Evolutionary conservation across 139 green algal genomes (phyloP).

Genomic region (Chlamydomonas asymmetrica): DNA sequence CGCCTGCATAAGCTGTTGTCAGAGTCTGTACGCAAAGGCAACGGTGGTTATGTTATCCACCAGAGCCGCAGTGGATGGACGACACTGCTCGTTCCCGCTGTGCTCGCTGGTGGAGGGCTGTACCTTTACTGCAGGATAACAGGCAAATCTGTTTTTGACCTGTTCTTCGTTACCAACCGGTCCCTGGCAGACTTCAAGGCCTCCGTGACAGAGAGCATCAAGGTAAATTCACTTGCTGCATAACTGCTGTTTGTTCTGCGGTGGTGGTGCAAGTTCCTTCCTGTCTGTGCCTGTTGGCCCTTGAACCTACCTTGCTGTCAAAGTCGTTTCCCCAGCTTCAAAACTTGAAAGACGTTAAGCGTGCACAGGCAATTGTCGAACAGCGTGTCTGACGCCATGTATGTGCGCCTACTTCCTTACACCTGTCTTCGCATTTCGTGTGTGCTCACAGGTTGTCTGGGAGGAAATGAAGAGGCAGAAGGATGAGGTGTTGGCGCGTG

Average conservation of each 20-base stretch:
- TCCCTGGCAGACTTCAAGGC: conserved; percentile 25
- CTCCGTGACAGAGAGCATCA: conserved; percentile 24
- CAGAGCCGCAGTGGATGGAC: conserved; percentile 29
- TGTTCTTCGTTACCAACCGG: conserved; percentile 39
- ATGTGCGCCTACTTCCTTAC: no score
- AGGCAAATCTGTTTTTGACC: conserved; percentile 28
- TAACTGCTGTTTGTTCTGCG: no score
- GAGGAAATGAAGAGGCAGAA: conserved; percentile 47
- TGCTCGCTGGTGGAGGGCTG: conserved; percentile 10
- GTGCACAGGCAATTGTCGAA: no score
- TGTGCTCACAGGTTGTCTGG: no score
- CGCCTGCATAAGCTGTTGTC: conserved; percentile 29
- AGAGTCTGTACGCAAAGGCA: conserved; percentile 24
- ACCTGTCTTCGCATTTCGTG: no score
- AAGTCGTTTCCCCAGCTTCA: no score
- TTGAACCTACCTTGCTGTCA: no score
- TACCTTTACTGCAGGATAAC: conserved; percentile 33
- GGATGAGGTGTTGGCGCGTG: conserved; percentile 35
- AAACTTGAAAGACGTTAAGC: no score
- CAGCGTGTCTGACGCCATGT: no score
- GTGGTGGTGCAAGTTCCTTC: no score
- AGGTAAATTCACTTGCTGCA: neutral
- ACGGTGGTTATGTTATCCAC: conserved; percentile 27
- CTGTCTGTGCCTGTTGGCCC: no score
- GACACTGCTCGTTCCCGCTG: conserved; percentile 9